Percentiles rank a stretch among this genome's conserved stretches.
phyloP scores from a whole-genome alignment of 2,329 filamentous ascomycete genomes.

The Corynespora cassiicola region DNA sequence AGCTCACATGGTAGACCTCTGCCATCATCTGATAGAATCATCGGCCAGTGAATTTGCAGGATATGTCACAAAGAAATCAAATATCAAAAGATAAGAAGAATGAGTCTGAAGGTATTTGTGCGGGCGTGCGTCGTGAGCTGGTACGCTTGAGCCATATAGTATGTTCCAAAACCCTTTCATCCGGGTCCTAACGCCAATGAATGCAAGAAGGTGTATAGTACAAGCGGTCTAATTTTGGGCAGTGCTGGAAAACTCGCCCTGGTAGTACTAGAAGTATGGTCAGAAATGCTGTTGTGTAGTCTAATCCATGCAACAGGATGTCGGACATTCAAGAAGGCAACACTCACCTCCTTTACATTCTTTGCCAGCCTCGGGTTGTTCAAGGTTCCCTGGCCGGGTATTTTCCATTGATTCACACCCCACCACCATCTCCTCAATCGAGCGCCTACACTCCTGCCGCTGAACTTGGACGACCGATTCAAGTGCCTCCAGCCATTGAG shows the following conservation, averaged over 20 bases:
- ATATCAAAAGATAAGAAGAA: too few species aligned
- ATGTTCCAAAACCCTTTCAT: too few species aligned
- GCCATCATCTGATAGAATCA: too few species aligned
- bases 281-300: constrained; percentile 18
- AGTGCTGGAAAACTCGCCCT: constrained; percentile 33
- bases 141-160: too few species aligned
- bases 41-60: too few species aligned
- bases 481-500: constrained; percentile 88
- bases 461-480: constrained; percentile 80
- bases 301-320: constrained; percentile 6
- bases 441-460: constrained; percentile 78
- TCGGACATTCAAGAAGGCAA: constrained; percentile 38
- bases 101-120: too few species aligned
- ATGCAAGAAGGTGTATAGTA: constrained; percentile 2
- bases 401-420: constrained; percentile 84
- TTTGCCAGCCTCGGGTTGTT: constrained; percentile 39
- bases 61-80: too few species aligned
- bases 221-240: constrained; percentile 20
- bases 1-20: too few species aligned
- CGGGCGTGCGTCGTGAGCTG: too few species aligned
- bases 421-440: constrained; percentile 92
- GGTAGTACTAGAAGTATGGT: constrained; percentile 30
- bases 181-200: constrained; percentile 1
- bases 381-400: constrained; percentile 29
- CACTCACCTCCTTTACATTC: constrained; percentile 44